phyloP scores from a whole-genome alignment of 106 monocot species.

The Posidonia australis region DNA sequence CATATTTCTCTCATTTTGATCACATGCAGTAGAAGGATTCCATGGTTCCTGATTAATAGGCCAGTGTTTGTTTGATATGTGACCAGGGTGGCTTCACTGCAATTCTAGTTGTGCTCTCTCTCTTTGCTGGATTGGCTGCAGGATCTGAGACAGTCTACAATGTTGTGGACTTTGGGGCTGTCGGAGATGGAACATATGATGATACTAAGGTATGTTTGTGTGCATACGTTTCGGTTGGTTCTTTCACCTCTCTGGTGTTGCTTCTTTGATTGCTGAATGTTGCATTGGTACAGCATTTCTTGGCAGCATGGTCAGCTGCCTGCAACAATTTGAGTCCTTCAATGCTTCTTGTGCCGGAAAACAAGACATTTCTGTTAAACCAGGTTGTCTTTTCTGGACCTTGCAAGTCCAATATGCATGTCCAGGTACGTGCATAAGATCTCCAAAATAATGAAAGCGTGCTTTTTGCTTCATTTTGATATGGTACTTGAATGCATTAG shows the following conservation, averaged over 20 bases:
- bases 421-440: not conserved
- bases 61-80: too few relatives aligned
- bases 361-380: not conserved
- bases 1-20: too few relatives aligned
- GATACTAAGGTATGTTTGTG: not conserved
- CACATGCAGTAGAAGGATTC: too few relatives aligned
- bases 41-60: too few relatives aligned
- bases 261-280: not conserved
- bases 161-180: conserved; percentile 1
- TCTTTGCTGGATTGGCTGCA: not conserved
- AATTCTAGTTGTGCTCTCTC: too few relatives aligned
- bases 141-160: not conserved
- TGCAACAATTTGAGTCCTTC: not conserved
- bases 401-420: conserved; percentile 3
- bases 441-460: too few relatives aligned
- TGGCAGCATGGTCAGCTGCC: not conserved
- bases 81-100: too few relatives aligned
- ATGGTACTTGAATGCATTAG: too few relatives aligned
- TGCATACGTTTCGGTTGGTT: not conserved
- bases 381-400: not conserved
- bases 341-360: not conserved
- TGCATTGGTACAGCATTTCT: not conserved
- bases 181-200: not conserved
- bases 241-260: not conserved
- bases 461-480: too few relatives aligned